Evolutionary conservation across 2,329 filamentous ascomycete species (phyloP).

Genomic region (Penicillium capsulatum): DNA sequence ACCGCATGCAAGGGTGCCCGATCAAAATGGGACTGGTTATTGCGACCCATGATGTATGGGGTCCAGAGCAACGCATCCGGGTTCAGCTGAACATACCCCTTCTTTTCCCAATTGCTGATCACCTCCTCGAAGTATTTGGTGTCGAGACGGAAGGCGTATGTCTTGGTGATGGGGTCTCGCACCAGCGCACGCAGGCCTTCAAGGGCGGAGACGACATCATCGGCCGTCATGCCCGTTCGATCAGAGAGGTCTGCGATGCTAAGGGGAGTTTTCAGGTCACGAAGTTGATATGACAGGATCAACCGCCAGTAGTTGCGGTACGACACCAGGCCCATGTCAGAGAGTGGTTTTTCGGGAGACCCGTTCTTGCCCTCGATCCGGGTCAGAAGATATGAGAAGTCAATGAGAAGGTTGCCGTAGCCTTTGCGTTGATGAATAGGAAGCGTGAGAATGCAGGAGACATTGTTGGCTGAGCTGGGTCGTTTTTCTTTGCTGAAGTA

Average conservation of each 20-base stretch:
- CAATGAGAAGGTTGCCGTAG: slow-evolving; percentile 93
- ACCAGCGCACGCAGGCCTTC: slow-evolving; percentile 87
- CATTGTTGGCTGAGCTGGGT: slow-evolving; percentile 90
- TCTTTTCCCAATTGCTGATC: slow-evolving; percentile 81
- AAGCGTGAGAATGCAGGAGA: slow-evolving; percentile 92
- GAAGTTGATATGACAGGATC: slow-evolving; percentile 77
- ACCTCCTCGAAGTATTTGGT: slow-evolving; percentile 80
- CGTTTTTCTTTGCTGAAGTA: slow-evolving; percentile 99
- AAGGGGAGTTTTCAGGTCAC: slow-evolving; percentile 56
- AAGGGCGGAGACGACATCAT: slow-evolving; percentile 90
- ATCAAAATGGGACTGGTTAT: slow-evolving; percentile 76
- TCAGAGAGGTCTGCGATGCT: slow-evolving; percentile 61
- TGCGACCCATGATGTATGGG: slow-evolving; percentile 91
- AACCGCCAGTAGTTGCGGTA: slow-evolving; percentile 97
- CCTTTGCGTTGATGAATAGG: slow-evolving; percentile 97
- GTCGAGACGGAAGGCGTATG: slow-evolving; percentile 86
- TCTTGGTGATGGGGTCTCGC: slow-evolving; percentile 78
- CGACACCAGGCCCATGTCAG: slow-evolving; percentile 95
- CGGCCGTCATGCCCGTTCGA: slow-evolving; percentile 88
- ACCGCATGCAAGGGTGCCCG: slow-evolving; percentile 80
- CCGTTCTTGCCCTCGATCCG: slow-evolving; percentile 89
- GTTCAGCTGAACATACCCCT: slow-evolving; percentile 81
- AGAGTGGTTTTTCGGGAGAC: slow-evolving; percentile 93
- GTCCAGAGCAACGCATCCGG: slow-evolving; percentile 84
- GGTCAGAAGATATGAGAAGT: slow-evolving; percentile 96